These are phyloP conservation scores for Hymenoscyphus linearis DNA, from an alignment of 2,329 filamentous ascomycete genomes.

Conservation along the genomic window DNA sequence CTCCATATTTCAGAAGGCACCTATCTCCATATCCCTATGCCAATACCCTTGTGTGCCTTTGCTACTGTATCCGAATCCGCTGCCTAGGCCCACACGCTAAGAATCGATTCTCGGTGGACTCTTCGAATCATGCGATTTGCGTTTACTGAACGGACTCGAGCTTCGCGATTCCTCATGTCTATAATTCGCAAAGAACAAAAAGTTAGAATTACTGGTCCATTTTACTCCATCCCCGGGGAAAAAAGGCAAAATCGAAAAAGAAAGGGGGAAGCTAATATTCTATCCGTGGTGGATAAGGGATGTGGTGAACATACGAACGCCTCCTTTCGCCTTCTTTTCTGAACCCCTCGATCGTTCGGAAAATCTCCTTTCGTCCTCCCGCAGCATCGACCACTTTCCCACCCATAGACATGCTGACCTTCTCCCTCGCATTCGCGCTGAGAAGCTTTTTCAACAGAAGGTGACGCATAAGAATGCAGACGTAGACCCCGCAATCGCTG, in stretches of 20 bases:
- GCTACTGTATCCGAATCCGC: no score
- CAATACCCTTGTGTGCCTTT: no score
- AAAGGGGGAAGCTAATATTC: background rate
- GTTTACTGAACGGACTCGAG: slow-evolving; percentile 19
- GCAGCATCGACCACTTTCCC: slow-evolving; percentile 77
- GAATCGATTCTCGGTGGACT: slow-evolving; percentile 26
- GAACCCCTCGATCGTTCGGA: slow-evolving; percentile 80
- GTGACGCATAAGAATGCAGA: slow-evolving; percentile 92
- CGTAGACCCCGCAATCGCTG: slow-evolving; percentile 92
- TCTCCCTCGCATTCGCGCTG: slow-evolving; percentile 71
- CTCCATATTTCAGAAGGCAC: no score
- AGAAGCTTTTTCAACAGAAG: slow-evolving; percentile 81
- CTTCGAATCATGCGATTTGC: slow-evolving; percentile 17
- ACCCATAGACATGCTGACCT: slow-evolving; percentile 90
- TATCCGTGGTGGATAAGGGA: background rate
- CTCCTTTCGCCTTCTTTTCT: slow-evolving; percentile 83
- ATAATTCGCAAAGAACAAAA: background rate
- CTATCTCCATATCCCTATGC: no score
- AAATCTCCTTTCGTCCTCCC: slow-evolving; percentile 82
- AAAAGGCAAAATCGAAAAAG: background rate
- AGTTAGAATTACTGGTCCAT: background rate
- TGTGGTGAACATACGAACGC: slow-evolving; percentile 58
- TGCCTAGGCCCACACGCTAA: background rate
- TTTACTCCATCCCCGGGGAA: background rate
- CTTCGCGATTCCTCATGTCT: slow-evolving; percentile 22